Conservation (phyloP, 2,329 filamentous ascomycete species). For the Pezizomycotina sp. region DNA sequence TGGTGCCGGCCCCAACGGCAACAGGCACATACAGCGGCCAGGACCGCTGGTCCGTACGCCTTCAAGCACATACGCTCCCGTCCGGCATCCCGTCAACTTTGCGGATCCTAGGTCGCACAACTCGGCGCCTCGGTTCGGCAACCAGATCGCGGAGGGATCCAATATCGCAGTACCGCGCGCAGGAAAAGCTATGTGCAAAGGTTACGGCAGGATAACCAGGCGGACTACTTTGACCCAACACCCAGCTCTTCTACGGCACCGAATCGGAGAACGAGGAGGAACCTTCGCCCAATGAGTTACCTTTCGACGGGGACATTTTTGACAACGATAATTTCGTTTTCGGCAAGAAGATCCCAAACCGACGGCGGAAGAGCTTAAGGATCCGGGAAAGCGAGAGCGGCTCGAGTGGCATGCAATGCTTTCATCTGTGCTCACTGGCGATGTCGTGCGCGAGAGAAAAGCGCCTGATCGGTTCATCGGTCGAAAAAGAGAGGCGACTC, state of each 20-base stretch:
- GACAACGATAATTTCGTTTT: conserved; percentile 43
- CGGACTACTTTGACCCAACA: conserved; percentile 47
- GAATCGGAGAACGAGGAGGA: conserved; percentile 85
- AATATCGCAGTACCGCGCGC: conserved; percentile 58
- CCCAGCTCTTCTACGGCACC: conserved; percentile 39
- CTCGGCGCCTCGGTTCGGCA: conserved; percentile 37
- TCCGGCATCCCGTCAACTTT: conserved; percentile 29
- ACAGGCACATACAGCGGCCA: conserved; percentile 41
- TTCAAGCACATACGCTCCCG: conserved; percentile 61
- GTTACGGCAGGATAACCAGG: conserved; percentile 59
- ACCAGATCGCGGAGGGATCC: conserved; percentile 42
- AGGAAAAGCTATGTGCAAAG: conserved; percentile 93
- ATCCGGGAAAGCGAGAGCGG: conserved; percentile 72
- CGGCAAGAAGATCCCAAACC: conserved; percentile 69
- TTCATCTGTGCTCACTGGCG: conserved; percentile 82
- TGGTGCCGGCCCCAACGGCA: conserved; percentile 25
- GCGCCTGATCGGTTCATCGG: conserved; percentile 85
- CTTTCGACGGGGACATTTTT: conserved; percentile 66
- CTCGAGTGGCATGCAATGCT: conserved; percentile 98
- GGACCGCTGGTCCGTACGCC: conserved; percentile 54
- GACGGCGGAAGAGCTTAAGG: conserved; percentile 73
- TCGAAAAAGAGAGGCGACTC: conserved; percentile 38
- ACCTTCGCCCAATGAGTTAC: conserved; percentile 67
- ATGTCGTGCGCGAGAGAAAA: conserved; percentile 96
- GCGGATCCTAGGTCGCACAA: conserved; percentile 31